Conservation (phyloP, 257 asterid species). For the Solanum clarkiae region DNA sequence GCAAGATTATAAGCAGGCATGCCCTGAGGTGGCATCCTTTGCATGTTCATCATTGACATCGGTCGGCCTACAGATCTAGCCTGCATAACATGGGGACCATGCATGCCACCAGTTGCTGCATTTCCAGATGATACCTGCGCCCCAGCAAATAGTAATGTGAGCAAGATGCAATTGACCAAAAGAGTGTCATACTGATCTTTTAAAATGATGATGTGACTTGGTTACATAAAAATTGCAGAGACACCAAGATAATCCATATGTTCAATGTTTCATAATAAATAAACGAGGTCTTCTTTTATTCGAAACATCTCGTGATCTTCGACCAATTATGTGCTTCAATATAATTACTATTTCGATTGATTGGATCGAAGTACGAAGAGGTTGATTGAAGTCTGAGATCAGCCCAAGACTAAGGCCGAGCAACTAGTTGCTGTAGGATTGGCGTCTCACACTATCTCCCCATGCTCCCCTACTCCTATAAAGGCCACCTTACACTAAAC, state of each 20-base stretch:
- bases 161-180: neutral
- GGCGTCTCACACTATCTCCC: no score
- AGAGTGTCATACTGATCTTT: neutral
- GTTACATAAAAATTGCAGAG: neutral
- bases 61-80: conserved; percentile 75
- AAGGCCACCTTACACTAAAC: no score
- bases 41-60: conserved; percentile 73
- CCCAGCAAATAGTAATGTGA: neutral
- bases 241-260: neutral
- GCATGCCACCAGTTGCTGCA: conserved; percentile 50
- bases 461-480: no score
- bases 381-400: no score
- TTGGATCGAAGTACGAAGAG: no score
- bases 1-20: conserved; percentile 68
- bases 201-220: neutral
- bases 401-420: no score
- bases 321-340: no score
- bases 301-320: no score
- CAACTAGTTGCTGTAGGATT: no score
- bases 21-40: conserved; percentile 75
- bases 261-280: neutral
- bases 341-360: no score
- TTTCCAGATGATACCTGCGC: conserved; percentile 69
- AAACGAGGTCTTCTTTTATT: no score
- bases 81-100: conserved; percentile 71